Evolutionary conservation across 768 basidiomycete species (phyloP).

Genomic region (Cubamyces lactineus): DNA sequence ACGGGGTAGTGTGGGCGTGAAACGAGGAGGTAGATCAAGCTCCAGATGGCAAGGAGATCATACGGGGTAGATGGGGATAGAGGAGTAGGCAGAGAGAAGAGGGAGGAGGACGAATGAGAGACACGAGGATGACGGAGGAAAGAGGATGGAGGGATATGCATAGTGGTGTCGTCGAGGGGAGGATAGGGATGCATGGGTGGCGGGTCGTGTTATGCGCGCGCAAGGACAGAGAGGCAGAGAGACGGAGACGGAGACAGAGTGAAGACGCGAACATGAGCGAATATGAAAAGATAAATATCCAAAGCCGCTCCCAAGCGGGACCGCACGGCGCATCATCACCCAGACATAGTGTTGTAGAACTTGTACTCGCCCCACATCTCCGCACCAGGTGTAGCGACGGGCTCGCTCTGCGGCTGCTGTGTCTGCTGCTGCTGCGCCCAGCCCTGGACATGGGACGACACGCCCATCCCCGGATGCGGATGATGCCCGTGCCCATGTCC

Average conservation of each 20-base stretch:
- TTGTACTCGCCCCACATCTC: slow-evolving; percentile 16
- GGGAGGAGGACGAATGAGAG: background rate
- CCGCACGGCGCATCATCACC: background rate
- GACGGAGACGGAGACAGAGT: no score
- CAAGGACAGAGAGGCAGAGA: background rate
- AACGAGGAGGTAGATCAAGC: no score
- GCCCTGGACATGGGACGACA: slow-evolving; percentile 6
- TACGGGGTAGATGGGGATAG: no score
- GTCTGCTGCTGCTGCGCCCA: slow-evolving; percentile 1
- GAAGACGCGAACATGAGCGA: background rate
- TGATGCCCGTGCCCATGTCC: background rate
- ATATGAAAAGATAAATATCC: slow-evolving; percentile 13
- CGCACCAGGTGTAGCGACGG: background rate
- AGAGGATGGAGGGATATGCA: background rate
- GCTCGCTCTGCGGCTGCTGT: background rate
- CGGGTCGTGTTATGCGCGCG: no score
- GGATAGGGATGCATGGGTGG: background rate
- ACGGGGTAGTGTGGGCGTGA: no score
- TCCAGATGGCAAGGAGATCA: no score
- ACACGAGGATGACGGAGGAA: background rate
- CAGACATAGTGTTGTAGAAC: background rate
- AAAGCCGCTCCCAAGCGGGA: background rate
- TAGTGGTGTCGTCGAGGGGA: background rate
- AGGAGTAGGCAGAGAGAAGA: background rate
- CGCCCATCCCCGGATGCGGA: slow-evolving; percentile 4